Base-by-base conservation (phyloP, 768 basidiomycete species). In the Amanita phalloides region DNA sequence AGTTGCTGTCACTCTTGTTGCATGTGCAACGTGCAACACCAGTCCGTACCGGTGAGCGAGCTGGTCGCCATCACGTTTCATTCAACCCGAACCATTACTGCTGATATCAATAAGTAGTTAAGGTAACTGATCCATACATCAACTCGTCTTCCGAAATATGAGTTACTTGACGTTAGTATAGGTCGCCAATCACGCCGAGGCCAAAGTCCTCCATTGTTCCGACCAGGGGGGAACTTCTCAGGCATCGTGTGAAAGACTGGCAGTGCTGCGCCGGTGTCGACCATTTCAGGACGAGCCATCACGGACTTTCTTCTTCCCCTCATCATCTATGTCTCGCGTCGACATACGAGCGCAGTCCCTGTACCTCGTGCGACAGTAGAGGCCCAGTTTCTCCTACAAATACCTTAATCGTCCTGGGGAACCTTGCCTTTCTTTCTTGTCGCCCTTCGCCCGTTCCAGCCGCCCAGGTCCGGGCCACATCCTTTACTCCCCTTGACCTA, bases 231-330 rank as follows among this genome's bases (percentile, higher is more conserved):
- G 11, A 33, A 10, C n/a, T 30, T 14, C 25, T 45, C 44, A 8
- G 44, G 26, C 44, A 17, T 61, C 58, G 64, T 62, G 63, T 57
- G 57, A 51, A 56, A 49, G 46, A 44, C 41, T 44, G 61, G 61
- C 61, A 60, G 64, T 65, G 65, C 64, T 61, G 61, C 59, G 55
- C 55, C 53, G 55, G 59, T 32, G 39, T 6, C 6, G 28, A 23
- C 50, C 25, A 25, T 45, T 45, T 51, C 32, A 51, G 50, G 44
- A 45, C 35, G 39, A 51, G 14, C 44, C 44, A 42, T 51, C 50
- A 51, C 26, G 49, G 39, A 30, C 60, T 60, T 28, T 57, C 56
- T 37, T 54, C 61, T 52, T 39, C 53, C 60, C 53, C 57, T 58
- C 56, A 54, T 56, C 56, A 57, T 57, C 60, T 42, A 52, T 52